Evolutionary conservation across 164 flowering plant species (phyloP).

Genomic region (Pachysandra terminalis): DNA sequence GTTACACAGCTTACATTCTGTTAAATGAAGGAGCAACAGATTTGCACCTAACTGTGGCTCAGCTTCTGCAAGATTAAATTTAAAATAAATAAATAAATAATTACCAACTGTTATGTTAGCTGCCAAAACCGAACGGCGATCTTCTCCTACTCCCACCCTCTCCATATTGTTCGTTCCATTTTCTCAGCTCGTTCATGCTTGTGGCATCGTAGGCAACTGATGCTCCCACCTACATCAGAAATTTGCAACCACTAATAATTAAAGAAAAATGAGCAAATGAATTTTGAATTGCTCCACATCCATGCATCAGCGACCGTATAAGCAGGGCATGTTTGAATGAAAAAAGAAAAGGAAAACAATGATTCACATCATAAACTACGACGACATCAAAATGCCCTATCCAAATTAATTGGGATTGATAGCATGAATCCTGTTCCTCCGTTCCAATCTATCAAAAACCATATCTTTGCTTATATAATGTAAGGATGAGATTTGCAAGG

Average conservation of each 20-base stretch:
- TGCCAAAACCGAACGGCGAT: slow-evolving; percentile 80
- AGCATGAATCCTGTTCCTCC: too few species aligned
- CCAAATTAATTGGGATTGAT: too few species aligned
- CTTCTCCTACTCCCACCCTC: slow-evolving; percentile 93
- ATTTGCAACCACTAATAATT: neutral
- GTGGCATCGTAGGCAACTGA: slow-evolving; percentile 85
- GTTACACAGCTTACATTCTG: too few species aligned
- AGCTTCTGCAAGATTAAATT: neutral
- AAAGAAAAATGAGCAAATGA: neutral
- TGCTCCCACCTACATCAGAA: slow-evolving; percentile 68
- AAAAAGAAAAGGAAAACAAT: neutral
- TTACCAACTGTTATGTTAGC: slow-evolving; percentile 8
- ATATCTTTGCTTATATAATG: neutral
- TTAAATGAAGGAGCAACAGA: too few species aligned
- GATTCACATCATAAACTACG: too few species aligned
- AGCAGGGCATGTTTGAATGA: too few species aligned
- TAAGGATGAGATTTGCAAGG: neutral
- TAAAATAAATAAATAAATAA: too few species aligned
- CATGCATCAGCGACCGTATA: neutral
- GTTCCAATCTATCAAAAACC: too few species aligned
- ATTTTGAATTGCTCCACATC: neutral
- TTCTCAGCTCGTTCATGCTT: slow-evolving; percentile 93
- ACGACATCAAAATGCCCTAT: too few species aligned
- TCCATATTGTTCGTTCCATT: slow-evolving; percentile 98
- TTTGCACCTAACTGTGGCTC: too few species aligned